Base-by-base conservation (phyloP, 495 filamentous ascomycete species). In the Melanomma pulvis-pyrius region DNA sequence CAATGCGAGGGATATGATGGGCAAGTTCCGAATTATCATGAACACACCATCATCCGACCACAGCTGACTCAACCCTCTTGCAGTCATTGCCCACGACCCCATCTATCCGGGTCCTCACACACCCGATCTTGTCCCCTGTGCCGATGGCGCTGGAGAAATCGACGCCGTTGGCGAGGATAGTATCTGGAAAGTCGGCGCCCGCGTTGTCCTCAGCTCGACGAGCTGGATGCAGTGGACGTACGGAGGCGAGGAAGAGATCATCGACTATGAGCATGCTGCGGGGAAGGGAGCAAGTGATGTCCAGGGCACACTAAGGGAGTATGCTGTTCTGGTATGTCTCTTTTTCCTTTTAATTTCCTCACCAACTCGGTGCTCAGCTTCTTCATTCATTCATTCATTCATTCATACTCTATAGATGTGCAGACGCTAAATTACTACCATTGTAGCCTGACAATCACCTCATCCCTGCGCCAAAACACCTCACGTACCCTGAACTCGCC, bases 1-100 rank as follows among this genome's bases (percentile, higher is more conserved):
- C 0, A 64, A 64, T 30, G 53, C 60, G 5, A 19, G 67, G 1
- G 67, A 69, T 24, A 21, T 69, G 32, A 69, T 69, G 67, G 66
- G 63, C n/a, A 57, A 6, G 15, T n/a, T 15, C 15, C 44, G 15
- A 12, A 4, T 5, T 5, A 34, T 34, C n/a, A n/a, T n/a, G n/a
- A n/a, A n/a, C n/a, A n/a, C n/a, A n/a, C n/a, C n/a, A n/a, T n/a
- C n/a, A n/a, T n/a, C n/a, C n/a, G 32, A 36, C 13, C n/a, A 44
- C 17, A 6, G 2, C 39, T 44, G n/a, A 44, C 39, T 3, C 3
- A 44, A 3, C 3, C 17, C n/a, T 26, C 12, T 4, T 48, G 6
- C 48, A 50, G 48, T 28, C 13, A 6, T 69, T 1, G 59, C 59
- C 9, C 66, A 69, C 19, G 47, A 69, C 52, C 59, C 59, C 13